Base-by-base conservation (phyloP, 768 basidiomycete species). In the Psilocybe azurescens region DNA sequence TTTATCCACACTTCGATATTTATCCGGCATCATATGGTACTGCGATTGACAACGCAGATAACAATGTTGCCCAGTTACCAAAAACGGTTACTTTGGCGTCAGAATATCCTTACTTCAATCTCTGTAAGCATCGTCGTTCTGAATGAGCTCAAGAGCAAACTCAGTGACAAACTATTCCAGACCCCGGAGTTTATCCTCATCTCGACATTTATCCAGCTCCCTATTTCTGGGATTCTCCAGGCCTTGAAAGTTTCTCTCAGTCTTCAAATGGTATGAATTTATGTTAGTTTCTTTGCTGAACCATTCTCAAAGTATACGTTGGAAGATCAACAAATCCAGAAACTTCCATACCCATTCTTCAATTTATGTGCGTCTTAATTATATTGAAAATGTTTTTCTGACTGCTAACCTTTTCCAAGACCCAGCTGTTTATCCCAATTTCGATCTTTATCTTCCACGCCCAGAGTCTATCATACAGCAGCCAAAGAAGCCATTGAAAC, bases 121-220 rank as follows among this genome's bases (percentile, higher is more conserved):
- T 65, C 13, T 70, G 69, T 69, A 56, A 53, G 65, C 28, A 5
- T 53, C 7, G 13, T 13, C n/a, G n/a, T 44, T n/a, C 14, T 39
- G 3, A 6, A 52, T 30, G 30, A 32, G 10, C 36, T 56, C 33
- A 47, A 54, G 10, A 55, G n/a, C 18, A 24, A n/a, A 14, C 13
- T 38, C 13, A 10, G 9, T 55, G 33, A 38, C 20, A 41, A 9
- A 10, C 52, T 36, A n/a, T 44, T 20, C 16, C 39, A 72, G 71
- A 72, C 59, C 68, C 69, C 38, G 39, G 64, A 13, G 64, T 69
- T 2, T 72, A 70, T 56, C 71, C 69, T 18, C 59, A 72, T 56
- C 66, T 73, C 46, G 67, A 69, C 32, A 56, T 74, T 38, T 74
- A 73, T 59, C 73, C 65, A 46, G 30, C 59, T 50, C 39, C 49